phyloP scores from a whole-genome alignment of 371 early-diverging fungal species.

The Rhizopus arrhizus region DNA sequence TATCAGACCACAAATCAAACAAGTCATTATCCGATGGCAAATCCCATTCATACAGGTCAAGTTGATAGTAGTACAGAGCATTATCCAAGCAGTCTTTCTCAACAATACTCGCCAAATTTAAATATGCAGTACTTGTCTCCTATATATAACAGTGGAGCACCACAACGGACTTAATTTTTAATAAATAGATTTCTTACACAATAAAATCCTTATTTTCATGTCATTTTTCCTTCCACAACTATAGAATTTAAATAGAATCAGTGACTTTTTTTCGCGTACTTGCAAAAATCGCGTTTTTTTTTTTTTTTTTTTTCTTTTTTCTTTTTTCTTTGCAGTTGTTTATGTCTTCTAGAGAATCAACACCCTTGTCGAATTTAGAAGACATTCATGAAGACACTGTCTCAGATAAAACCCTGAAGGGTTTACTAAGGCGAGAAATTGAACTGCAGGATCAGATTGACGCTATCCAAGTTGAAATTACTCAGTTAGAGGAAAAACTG shows the following conservation, averaged over 20 bases:
- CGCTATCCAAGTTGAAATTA: constrained; percentile 60
- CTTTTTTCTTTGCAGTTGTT: constrained; percentile 6
- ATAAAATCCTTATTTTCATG: no score
- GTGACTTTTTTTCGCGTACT: neutral
- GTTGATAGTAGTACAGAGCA: neutral
- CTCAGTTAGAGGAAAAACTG: constrained; percentile 55
- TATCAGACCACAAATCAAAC: no score
- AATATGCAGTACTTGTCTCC: constrained; percentile 1
- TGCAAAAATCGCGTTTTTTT: neutral
- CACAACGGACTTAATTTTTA: neutral
- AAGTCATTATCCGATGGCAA: no score
- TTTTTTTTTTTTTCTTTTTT: neutral
- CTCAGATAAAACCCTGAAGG: constrained; percentile 34
- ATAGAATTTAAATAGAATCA: no score
- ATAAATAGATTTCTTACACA: no score
- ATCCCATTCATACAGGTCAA: neutral
- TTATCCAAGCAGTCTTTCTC: neutral
- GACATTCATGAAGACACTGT: constrained; percentile 29
- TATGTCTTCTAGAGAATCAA: constrained; percentile 35
- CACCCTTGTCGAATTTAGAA: constrained; percentile 29
- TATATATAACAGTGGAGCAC: constrained; percentile 1
- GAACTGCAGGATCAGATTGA: constrained; percentile 59
- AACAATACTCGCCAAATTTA: constrained; percentile 1
- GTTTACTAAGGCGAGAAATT: constrained; percentile 55
- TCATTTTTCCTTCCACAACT: no score